Base-by-base conservation (phyloP, 257 asterid genomes). In the Cinchona pubescens region DNA sequence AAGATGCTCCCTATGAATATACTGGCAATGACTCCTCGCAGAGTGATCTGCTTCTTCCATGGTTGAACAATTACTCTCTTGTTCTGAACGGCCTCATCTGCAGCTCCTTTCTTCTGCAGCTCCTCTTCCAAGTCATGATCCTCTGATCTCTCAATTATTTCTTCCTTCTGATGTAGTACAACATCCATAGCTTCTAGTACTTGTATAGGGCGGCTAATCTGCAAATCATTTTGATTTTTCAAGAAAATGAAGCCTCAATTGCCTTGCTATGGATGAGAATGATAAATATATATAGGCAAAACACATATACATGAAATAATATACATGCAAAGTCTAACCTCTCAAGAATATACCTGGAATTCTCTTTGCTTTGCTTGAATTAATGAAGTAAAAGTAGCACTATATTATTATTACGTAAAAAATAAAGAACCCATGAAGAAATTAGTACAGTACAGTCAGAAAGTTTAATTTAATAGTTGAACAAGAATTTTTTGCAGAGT, bases 21-120 rank as follows among this genome's bases (percentile, higher is more conserved):
- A 67, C 98, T 93, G 1, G 90, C 87, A 4, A 88, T 30, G 4
- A 90, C 38, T 49, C 91, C 96, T 32, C 98, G 82, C 29, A 82
- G 3, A 4, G 96, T 93, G 18, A 93, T 88, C 78, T 85, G 96
- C 73, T 81, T 86, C 19, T 72, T 72, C 98, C 98, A 93, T 3
- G 92, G 92, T 58, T 84, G 91, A 21, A n/a, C n/a, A n/a, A n/a
- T n/a, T n/a, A n/a, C n/a, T n/a, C n/a, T n/a, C n/a, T n/a, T n/a
- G n/a, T n/a, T n/a, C n/a, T n/a, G n/a, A n/a, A n/a, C n/a, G 75
- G 29, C 66, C 85, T 79, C 62, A 75, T 82, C 23, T 74, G 12
- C 68, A 73, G 79, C 38, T 83, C 86, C 32, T 1, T 14, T 6
- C 16, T 9, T 55, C 8, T 37, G 13, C 19, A 42, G 60, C 14